Conservation (phyloP, 345 rosid genomes). For the Salix arbutifolia region DNA sequence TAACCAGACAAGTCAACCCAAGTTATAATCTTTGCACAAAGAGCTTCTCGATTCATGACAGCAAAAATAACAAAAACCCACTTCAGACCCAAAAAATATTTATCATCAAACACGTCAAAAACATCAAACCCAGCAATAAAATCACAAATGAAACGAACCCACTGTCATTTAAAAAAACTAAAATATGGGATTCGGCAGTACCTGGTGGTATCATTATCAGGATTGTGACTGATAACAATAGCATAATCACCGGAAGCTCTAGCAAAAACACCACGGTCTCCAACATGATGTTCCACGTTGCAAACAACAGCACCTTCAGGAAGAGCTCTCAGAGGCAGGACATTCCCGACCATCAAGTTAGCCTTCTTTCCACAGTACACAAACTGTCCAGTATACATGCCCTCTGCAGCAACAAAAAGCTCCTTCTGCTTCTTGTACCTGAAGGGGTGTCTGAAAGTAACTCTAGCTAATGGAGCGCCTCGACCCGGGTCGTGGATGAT, state of each 20-base stretch:
- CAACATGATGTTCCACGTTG: slow-evolving; percentile 70
- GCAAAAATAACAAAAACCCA: neutral
- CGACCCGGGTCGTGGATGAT: slow-evolving; percentile 71
- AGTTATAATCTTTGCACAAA: neutral
- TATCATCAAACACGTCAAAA: neutral
- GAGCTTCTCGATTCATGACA: neutral
- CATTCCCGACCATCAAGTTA: slow-evolving; percentile 49
- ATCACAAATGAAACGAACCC: neutral
- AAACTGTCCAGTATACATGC: slow-evolving; percentile 59
- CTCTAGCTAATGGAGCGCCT: slow-evolving; percentile 67
- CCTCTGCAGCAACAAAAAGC: slow-evolving; percentile 63
- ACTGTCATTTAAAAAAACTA: neutral
- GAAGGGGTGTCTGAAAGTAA: slow-evolving; percentile 62
- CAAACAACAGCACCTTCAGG: slow-evolving; percentile 77
- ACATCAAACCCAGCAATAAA: neutral
- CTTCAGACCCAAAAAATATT: neutral
- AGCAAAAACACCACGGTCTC: slow-evolving; percentile 64
- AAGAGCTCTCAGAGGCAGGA: slow-evolving; percentile 47
- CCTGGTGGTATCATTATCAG: slow-evolving; percentile 64
- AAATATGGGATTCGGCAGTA: neutral
- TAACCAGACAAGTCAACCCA: neutral
- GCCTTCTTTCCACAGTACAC: slow-evolving; percentile 57
- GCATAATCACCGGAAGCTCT: slow-evolving; percentile 62
- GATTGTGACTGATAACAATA: slow-evolving; percentile 59
- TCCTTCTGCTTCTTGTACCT: slow-evolving; percentile 70